Base-by-base conservation (phyloP, 371 early-diverging fungal species). In the Rhizopus arrhizus region DNA sequence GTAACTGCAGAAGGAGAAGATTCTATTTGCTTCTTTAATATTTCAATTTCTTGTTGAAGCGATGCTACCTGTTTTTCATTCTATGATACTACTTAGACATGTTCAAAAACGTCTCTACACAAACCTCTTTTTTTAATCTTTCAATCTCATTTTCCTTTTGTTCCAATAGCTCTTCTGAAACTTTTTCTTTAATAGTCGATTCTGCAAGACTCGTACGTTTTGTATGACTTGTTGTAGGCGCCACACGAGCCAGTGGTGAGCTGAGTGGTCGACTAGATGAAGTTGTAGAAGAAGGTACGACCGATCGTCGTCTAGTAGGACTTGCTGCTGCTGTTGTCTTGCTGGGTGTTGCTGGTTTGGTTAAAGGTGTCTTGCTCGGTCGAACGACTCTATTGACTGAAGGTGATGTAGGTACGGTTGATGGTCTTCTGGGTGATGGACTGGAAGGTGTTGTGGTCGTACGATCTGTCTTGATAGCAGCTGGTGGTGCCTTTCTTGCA, bases 101-200 rank as follows among this genome's bases (percentile, higher is more conserved):
- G 22, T 22, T 22, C 22, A 22, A 22, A 22, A 22, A 22, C 2
- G 22, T 22, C 0, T 22, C 22, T 22, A 22, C 22, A 22, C 22
- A 22, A 22, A 22, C 65, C 54, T 59, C 57, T 47, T 45, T 35
- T 58, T 56, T 69, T 29, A 78, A 56, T 12, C 59, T 66, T 15
- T 75, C 53, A 12, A 78, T 42, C 40, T 67, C 42, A 11, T 58
- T 51, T 31, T 77, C 66, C 29, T 70, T 66, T 49, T 73, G 61
- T 11, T 59, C 62, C 31, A 74, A 32, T 29, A 58, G 11, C 42
- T 61, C 53, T 16, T 66, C 53, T 32, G 58, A 56, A 54, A 69
- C 72, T 53, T 69, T 62, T 29, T 69, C 59, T 36, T 74, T 67
- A 28, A 77, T 61, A n/a, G 68, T 45, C 28, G 64, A 64, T 15